A percentile compares a stretch with the other conserved stretches of the same genome.
phyloP scores from a whole-genome alignment of 140 eudicot species.

The Anethum foeniculum region DNA sequence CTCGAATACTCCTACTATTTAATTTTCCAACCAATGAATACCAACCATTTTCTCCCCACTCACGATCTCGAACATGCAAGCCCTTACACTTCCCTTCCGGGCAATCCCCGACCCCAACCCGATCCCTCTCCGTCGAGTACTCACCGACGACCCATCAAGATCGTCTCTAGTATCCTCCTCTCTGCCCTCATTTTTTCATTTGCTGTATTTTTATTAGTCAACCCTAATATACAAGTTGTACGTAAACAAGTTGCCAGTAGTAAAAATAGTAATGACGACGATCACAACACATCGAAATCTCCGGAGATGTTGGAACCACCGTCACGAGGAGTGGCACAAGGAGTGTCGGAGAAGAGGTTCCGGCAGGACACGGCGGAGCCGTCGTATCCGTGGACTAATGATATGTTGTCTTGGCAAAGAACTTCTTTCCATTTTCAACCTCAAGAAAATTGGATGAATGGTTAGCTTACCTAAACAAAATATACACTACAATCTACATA shows the following conservation, averaged over 20 bases:
- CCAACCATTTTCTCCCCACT: constrained; percentile 6
- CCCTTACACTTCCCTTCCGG: constrained; percentile 46
- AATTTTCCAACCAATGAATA: constrained; percentile 24
- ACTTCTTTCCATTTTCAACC: constrained; percentile 90
- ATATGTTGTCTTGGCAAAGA: constrained; percentile 87
- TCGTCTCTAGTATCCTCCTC: constrained; percentile 34
- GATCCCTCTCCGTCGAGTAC: constrained; percentile 13
- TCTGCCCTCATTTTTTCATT: constrained; percentile 30
- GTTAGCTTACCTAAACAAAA: constrained; percentile 17
- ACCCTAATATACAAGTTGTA: constrained; percentile 15
- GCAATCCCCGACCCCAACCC: constrained; percentile 19
- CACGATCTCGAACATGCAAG: constrained; percentile 37
- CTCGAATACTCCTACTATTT: neutral
- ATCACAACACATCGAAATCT: neutral
- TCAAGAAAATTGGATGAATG: constrained; percentile 90
- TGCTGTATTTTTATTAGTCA: constrained; percentile 25
- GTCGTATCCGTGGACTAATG: constrained; percentile 62
- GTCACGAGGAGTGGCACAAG: constrained; percentile 68
- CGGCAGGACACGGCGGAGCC: constrained; percentile 22
- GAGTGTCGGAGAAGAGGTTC: constrained; percentile 75
- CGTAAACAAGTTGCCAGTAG: neutral
- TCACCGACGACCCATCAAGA: constrained; percentile 19
- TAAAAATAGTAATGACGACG: constrained; percentile 9
- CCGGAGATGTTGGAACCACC: constrained; percentile 20
- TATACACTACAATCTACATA: neutral